Evolutionary conservation across 495 filamentous ascomycete species (phyloP).

Genomic region (Elasticomyces elasticus): DNA sequence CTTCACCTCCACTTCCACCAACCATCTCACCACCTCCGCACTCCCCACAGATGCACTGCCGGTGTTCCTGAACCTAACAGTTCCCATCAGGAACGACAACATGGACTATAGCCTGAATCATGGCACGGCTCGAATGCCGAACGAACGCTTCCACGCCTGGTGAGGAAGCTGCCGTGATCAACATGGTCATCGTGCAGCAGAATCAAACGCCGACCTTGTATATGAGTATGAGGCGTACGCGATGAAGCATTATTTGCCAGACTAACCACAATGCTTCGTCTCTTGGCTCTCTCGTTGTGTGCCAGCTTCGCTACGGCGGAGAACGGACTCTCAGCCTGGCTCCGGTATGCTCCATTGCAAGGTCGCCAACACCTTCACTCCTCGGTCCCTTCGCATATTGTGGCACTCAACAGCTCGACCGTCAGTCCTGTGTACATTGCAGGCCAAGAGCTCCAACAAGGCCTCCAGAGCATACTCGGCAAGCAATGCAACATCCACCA

Average conservation of each 20-base stretch:
- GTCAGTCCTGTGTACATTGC: conserved; percentile 49
- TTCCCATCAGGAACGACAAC: not conserved
- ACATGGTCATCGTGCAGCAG: not conserved
- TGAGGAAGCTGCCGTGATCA: not conserved
- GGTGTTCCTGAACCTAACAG: not conserved
- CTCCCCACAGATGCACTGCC: not conserved
- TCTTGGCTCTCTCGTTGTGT: conserved; percentile 15
- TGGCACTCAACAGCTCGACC: conserved; percentile 44
- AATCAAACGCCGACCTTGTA: not conserved
- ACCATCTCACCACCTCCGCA: not conserved
- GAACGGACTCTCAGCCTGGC: conserved; percentile 52
- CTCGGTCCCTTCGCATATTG: conserved; percentile 40
- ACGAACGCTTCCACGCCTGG: not conserved
- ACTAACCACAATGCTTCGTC: not conserved
- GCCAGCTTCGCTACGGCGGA: conserved; percentile 39
- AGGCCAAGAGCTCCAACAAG: conserved; percentile 48
- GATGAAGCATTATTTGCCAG: not conserved
- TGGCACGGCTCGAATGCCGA: not conserved
- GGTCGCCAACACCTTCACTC: conserved; percentile 24
- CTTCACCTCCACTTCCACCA: not conserved
- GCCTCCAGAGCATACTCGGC: conserved; percentile 46
- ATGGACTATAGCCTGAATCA: not conserved
- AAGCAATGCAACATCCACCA: conserved; percentile 33
- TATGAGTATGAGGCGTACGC: not conserved
- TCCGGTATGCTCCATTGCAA: conserved; percentile 50